A percentile compares a stretch with the other conserved stretches of the same genome.
Evolutionary conservation across 768 basidiomycete genomes (phyloP).

Genomic region (Austroboletus eburneus): DNA sequence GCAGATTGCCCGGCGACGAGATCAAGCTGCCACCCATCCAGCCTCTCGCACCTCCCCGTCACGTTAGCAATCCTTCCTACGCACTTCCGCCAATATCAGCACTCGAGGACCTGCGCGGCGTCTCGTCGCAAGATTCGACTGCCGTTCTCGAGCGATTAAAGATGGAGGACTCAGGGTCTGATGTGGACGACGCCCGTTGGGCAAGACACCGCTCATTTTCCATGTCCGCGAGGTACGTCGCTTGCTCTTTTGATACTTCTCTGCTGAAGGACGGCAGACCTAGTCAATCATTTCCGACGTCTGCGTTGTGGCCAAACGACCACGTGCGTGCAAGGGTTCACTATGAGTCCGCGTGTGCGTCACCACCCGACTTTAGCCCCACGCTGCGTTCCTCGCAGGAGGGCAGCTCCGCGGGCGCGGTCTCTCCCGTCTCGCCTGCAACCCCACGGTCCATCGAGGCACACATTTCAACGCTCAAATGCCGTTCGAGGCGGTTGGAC

Average conservation of each 20-base stretch:
- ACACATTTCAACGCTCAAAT: conserved; percentile 11
- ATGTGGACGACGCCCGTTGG: conserved; percentile 29
- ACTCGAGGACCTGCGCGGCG: conserved; percentile 57
- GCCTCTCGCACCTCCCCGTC: conserved; percentile 27
- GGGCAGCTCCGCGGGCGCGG: conserved; percentile 44
- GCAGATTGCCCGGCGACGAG: conserved; percentile 30
- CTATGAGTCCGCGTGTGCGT: conserved; percentile 13
- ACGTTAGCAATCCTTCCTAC: conserved; percentile 38
- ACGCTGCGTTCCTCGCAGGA: conserved; percentile 37
- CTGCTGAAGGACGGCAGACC: conserved; percentile 13
- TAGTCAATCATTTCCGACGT: conserved; percentile 14
- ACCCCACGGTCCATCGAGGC: conserved; percentile 46
- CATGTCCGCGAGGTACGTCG: conserved; percentile 33
- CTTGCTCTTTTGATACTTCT: neutral
- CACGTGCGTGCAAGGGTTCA: conserved; percentile 11
- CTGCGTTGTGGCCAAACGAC: conserved; percentile 26
- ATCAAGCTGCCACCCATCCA: conserved; percentile 42
- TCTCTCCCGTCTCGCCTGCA: conserved; percentile 48
- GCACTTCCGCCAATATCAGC: conserved; percentile 68
- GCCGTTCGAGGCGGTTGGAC: conserved; percentile 8
- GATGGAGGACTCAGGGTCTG: conserved; percentile 41
- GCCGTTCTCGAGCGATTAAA: conserved; percentile 64
- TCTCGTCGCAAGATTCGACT: conserved; percentile 51
- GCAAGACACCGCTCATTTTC: conserved; percentile 43
- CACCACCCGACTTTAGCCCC: conserved; percentile 19